phyloP scores from a whole-genome alignment of 345 rosid genomes.

The Populus nigra region DNA sequence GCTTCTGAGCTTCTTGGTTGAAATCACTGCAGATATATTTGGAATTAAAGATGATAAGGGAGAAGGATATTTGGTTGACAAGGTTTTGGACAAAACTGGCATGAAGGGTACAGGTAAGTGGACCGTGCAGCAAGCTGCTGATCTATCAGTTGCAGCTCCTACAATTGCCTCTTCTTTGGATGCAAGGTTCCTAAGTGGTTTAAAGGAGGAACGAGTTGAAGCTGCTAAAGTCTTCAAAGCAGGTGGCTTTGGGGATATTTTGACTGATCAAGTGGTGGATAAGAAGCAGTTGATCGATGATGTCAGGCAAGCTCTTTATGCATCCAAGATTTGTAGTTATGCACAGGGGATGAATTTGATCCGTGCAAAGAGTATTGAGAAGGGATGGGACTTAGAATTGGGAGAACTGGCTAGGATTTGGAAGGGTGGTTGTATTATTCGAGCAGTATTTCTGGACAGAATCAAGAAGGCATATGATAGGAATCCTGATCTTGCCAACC shows the following conservation, averaged over 20 bases:
- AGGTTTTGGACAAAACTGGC: constrained; percentile 93
- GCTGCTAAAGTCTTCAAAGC: constrained; percentile 83
- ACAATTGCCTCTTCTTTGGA: constrained; percentile 89
- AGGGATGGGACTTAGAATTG: constrained; percentile 82
- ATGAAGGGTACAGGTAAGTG: constrained; percentile 99
- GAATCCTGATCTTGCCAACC: constrained; percentile 79
- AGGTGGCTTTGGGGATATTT: constrained; percentile 67
- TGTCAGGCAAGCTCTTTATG: constrained; percentile 88
- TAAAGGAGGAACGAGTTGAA: constrained; percentile 84
- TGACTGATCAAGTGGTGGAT: constrained; percentile 62
- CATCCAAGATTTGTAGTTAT: constrained; percentile 92
- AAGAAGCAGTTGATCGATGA: constrained; percentile 76
- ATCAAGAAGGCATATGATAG: constrained; percentile 96
- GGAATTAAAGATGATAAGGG: constrained; percentile 80
- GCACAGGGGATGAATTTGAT: constrained; percentile 98
- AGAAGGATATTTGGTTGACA: constrained; percentile 84
- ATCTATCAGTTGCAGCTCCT: constrained; percentile 88
- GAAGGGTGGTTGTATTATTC: constrained; percentile 97
- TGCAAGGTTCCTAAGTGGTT: constrained; percentile 84
- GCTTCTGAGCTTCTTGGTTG: constrained; percentile 89
- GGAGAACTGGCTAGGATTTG: constrained; percentile 97
- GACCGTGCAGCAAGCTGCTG: constrained; percentile 99
- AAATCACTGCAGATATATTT: constrained; percentile 90
- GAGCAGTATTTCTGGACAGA: constrained; percentile 88
- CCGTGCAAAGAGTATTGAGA: constrained; percentile 82